Base-by-base conservation (phyloP, 2,329 filamentous ascomycete genomes). In the Fonsecaea nubica region DNA sequence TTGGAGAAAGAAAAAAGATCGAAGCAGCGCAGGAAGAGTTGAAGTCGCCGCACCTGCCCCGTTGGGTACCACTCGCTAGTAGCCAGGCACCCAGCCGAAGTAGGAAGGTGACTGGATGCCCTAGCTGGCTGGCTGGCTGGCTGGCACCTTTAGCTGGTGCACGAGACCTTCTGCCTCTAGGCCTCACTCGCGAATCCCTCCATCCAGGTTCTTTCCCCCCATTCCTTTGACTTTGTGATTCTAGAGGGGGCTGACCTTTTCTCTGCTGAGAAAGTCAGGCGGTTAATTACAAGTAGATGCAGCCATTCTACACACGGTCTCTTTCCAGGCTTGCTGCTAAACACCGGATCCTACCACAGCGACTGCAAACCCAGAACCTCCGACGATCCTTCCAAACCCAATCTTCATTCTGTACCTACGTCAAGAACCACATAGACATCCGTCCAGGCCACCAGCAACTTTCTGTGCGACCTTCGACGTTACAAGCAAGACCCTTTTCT, bases 291-390 rank as follows among this genome's bases (percentile, higher is more conserved):
- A 42, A 15, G 56, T 69, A 66, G 68, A 70, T 70, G 68, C 67
- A 65, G 65, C 65, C 63, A 57, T 58, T 55, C 58, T 36, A 52
- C 59, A 50, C 18, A 25, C 68, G 63, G 21, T 68, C 68, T 59
- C 65, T 70, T 55, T 62, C 59, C 58, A 59, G 68, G 63, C 65
- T 70, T 66, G 59, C 52, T 62, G 57, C 48, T 62, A 50, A 58
- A 62, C 60, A 57, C 25, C 42, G 38, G 18, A 61, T 55, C 58
- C 48, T 55, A 53, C 36, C 33, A n/a, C 67, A 55, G 45, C 45
- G 45, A 50, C 45, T 50, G 18, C 45, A 25, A 50, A 54, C 62
- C 18, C 42, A 45, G 21, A 25, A 60, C 48, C 62, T 65, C 15
- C 58, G 57, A 50, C 63, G 55, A 58, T 64, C 61, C 57, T 63